A percentile compares a stretch with the other conserved stretches of the same genome.
These are phyloP conservation scores for Auriscalpium orientale DNA, from an alignment of 768 basidiomycete genomes.

Conservation along the genomic window DNA sequence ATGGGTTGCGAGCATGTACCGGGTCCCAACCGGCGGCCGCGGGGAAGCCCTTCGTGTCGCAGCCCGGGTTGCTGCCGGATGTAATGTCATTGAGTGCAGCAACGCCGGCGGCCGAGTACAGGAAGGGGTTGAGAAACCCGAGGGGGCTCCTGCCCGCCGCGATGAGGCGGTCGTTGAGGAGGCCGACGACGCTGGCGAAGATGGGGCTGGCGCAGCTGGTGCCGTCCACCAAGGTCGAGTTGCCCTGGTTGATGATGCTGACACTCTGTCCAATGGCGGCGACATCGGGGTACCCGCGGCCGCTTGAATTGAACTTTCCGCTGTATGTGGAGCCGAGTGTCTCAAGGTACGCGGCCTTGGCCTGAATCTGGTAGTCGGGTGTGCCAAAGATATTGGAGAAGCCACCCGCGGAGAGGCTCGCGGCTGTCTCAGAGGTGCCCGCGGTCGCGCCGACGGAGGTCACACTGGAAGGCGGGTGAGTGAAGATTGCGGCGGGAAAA, in stretches of 20 bases:
- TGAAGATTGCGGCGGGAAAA: not conserved
- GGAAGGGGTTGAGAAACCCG: constrained; percentile 24
- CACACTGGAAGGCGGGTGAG: constrained; percentile 9
- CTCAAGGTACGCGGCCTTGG: constrained; percentile 7
- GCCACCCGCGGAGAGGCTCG: constrained; percentile 16
- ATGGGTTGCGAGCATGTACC: not conserved
- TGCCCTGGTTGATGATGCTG: constrained; percentile 3
- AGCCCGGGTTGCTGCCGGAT: constrained; percentile 22
- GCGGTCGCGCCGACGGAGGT: constrained; percentile 21
- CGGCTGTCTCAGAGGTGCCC: constrained; percentile 9
- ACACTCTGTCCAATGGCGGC: constrained; percentile 11
- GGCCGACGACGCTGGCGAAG: constrained; percentile 20
- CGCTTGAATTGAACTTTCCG: constrained; percentile 11
- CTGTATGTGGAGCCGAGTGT: constrained; percentile 8
- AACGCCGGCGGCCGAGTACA: constrained; percentile 16
- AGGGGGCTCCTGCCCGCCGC: constrained; percentile 18
- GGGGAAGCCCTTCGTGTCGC: constrained; percentile 20
- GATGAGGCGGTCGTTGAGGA: constrained; percentile 23
- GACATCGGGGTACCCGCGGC: constrained; percentile 17
- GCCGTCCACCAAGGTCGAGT: constrained; percentile 7
- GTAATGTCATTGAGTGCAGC: constrained; percentile 21
- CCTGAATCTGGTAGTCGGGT: constrained; percentile 10
- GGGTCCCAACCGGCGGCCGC: constrained; percentile 21
- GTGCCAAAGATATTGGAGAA: constrained; percentile 20
- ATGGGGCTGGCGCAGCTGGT: constrained; percentile 19